Evolutionary conservation across 1,139 yeast genomes (phyloP).

Genomic region (Sugiyamaella novakii): DNA sequence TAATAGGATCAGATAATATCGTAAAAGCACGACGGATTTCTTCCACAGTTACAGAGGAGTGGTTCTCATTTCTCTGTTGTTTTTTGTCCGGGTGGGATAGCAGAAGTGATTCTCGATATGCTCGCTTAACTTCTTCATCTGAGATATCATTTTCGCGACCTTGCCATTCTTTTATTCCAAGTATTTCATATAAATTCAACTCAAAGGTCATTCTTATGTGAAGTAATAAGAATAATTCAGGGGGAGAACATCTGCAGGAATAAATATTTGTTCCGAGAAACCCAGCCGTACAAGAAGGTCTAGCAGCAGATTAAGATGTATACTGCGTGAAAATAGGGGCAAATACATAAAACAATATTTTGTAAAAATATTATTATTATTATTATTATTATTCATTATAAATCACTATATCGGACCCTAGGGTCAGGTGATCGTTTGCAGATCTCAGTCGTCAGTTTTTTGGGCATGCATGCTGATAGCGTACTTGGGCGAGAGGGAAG

Average conservation of each 20-base stretch:
- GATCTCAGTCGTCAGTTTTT: no score
- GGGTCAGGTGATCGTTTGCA: no score
- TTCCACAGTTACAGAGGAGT: conserved; percentile 39
- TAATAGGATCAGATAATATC: conserved; percentile 48
- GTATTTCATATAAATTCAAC: conserved; percentile 12
- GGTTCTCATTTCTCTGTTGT: conserved; percentile 27
- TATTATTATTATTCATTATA: no score
- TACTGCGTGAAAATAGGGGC: no score
- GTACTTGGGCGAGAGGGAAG: no score
- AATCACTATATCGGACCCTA: no score
- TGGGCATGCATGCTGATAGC: no score
- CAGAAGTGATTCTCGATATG: conserved; percentile 63
- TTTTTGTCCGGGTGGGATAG: conserved; percentile 76
- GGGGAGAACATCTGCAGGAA: background rate
- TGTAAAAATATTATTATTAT: no score
- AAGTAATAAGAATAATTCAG: conserved; percentile 1
- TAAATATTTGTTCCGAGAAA: background rate
- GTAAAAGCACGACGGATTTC: conserved; percentile 63
- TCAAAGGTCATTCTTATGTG: background rate
- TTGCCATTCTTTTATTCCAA: conserved; percentile 11
- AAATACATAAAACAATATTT: no score
- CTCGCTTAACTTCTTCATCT: conserved; percentile 53
- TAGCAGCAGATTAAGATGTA: no score
- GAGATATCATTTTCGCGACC: conserved; percentile 36
- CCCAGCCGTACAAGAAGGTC: background rate